Evolutionary conservation across 2,329 filamentous ascomycete genomes (phyloP), one percentile per base, ranked within the genome.

Genomic region (Monosporascus cannonballus): DNA sequence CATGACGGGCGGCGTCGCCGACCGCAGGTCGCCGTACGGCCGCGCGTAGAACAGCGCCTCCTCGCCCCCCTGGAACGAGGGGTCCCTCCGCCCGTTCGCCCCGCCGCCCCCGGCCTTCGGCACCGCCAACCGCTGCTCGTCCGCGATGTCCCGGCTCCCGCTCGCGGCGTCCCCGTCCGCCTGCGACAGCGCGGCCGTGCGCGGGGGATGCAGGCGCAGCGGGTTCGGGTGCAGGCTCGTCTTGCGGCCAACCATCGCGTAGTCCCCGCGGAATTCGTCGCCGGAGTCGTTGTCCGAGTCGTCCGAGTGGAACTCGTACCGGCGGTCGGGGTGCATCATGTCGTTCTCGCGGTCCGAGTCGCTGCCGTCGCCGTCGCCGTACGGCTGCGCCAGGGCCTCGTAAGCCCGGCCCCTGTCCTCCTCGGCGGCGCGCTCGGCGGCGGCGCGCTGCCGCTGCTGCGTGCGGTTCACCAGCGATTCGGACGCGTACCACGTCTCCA

Each of bases 1-100:
- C 57, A 81, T 73, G 15, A 82, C 64, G 0, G 81, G 82, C 27
- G 79, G 78, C 6, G 78, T 80, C 1, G 69, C 76, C 3, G 76
- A 63, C 60, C 74, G 77, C 46, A 85, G 70, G 48, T 79, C 75
- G n/a, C 80, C 80, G 58, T 86, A 85, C n/a, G 78, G 75, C 63
- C 79, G 80, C 9, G 77, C 67, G 61, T 73, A 79, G 63, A 83
- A 82, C 46, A 62, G 52, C 27, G 48, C 54, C n/a, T 62, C 61
- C 49, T 81, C 77, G 34, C 71, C 59, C 62, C 80, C 59, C 62
- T 80, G 77, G 56, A 80, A 78, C 46, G 75, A 77, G 56, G 73
- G 76, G 56, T 75, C 64, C n/a, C 72, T 56, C 25, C 58, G 56
- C 8, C 59, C 49, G 15, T 54, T 24, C 42, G 7, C 66, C 59